Conservation (phyloP, 179 eudicot species). For the Silene coronaria region DNA sequence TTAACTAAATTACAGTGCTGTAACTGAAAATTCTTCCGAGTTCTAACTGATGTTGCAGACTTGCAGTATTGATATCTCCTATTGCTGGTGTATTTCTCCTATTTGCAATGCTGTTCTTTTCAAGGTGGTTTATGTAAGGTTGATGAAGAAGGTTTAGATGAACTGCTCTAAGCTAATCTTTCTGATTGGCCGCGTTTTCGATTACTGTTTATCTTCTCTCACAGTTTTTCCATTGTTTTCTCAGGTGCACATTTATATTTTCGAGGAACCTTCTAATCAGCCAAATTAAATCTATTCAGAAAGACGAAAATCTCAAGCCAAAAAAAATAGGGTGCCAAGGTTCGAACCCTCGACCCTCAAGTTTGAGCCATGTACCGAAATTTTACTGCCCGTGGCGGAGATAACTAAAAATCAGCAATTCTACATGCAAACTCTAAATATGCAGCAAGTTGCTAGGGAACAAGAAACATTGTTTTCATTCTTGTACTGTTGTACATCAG, state of each 20-base stretch:
- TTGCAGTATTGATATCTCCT: neutral
- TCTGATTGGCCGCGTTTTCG: neutral
- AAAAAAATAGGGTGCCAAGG: neutral
- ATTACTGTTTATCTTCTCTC: neutral
- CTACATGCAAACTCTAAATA: slow-evolving; percentile 9
- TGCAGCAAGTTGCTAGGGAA: neutral
- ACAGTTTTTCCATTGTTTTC: neutral
- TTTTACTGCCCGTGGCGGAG: too few relatives aligned
- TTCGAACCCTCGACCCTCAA: neutral
- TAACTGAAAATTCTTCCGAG: neutral
- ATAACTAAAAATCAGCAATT: too few relatives aligned
- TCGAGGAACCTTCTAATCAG: neutral
- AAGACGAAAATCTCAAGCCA: neutral
- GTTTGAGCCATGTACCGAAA: neutral
- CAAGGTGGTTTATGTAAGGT: neutral
- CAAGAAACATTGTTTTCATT: neutral
- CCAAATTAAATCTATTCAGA: neutral
- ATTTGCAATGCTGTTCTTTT: neutral
- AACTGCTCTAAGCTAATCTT: neutral
- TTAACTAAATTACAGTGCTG: neutral
- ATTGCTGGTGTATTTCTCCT: neutral
- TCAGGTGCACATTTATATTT: neutral
- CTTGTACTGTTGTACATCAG: neutral
- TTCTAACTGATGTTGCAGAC: neutral
- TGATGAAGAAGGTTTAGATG: neutral